Evolutionary conservation across 1,284 basidiomycete species (phyloP), one percentile per base, ranked within the genome.

Genomic region (Phlebopus sp.): DNA sequence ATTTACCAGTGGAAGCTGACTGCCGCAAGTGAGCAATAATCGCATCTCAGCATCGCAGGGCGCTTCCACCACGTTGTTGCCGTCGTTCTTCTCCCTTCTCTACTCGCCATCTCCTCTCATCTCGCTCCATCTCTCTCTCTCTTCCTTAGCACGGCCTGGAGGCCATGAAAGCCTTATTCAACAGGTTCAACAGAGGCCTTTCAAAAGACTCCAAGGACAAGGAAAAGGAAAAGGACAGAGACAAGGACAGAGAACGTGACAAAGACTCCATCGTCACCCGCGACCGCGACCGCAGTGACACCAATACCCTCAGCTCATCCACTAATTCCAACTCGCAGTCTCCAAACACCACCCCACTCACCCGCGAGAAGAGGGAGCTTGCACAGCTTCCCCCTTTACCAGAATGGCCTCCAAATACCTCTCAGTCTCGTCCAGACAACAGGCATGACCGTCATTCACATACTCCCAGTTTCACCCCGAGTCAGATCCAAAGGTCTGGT

Each of bases 101-200:
- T 48, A 53, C 46, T 52, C 44, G 32, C 30, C 41, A 25, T 38
- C 39, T 34, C 48, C 41, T 31, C 37, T 23, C 21, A 32, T 40
- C 30, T 31, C 32, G 19, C 42, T 25, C n/a, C 19, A n/a, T 44
- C 39, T 18, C 27, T 29, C 10, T 6, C 32, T 19, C 41, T 31
- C 5, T 21, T 29, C 18, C 5, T 29, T 19, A 35, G 21, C 49
- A 43, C 54, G 49, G 43, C 47, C 52, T 49, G 38, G 43, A 42
- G 52, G 56, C 66, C 59, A 90, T 90, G 87, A 89, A 86, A 76
- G 87, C 86, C 43, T 84, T 89, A 58, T 77, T 90, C 66, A 76
- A 78, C 63, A 79, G 86, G 59, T 73, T 89, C 56, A 86, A 88
- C 67, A 71, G 85, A 53, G 81, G 82, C 54, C 75, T 79, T 51